These are phyloP conservation scores for Penicillium griseofulvum DNA, from an alignment of 2,329 filamentous ascomycete genomes.

Conservation along the genomic window DNA sequence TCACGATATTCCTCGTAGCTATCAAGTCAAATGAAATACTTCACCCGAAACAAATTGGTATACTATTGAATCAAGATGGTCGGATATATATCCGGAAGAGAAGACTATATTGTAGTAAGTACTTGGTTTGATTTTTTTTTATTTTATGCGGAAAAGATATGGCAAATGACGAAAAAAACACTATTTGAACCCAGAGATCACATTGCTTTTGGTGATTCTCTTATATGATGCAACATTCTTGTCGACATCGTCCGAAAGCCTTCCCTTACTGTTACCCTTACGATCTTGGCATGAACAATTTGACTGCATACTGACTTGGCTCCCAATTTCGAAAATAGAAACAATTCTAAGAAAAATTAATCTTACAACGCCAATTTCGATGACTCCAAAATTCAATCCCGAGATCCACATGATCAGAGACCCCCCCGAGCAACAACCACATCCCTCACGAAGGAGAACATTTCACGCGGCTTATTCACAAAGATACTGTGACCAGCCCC, in stretches of 20 bases:
- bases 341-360: background rate
- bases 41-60: background rate
- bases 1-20: background rate
- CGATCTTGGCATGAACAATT: background rate
- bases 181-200: background rate
- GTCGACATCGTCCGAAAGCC: slow-evolving; percentile 3
- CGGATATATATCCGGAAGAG: background rate
- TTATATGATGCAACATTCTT: background rate
- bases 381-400: background rate
- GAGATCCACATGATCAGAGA: background rate
- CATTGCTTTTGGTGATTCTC: background rate
- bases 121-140: background rate
- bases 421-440: slow-evolving; percentile 27
- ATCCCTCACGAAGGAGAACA: slow-evolving; percentile 40
- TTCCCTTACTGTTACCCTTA: background rate
- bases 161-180: background rate
- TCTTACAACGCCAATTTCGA: background rate
- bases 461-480: slow-evolving; percentile 29
- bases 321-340: background rate
- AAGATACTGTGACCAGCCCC: slow-evolving; percentile 37
- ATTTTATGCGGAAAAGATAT: background rate
- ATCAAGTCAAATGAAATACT: background rate
- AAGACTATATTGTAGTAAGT: background rate
- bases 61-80: background rate
- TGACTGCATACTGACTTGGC: background rate